These are phyloP conservation scores for Xylaria sp. DNA, from an alignment of 2,329 filamentous ascomycete species.

Conservation along the genomic window DNA sequence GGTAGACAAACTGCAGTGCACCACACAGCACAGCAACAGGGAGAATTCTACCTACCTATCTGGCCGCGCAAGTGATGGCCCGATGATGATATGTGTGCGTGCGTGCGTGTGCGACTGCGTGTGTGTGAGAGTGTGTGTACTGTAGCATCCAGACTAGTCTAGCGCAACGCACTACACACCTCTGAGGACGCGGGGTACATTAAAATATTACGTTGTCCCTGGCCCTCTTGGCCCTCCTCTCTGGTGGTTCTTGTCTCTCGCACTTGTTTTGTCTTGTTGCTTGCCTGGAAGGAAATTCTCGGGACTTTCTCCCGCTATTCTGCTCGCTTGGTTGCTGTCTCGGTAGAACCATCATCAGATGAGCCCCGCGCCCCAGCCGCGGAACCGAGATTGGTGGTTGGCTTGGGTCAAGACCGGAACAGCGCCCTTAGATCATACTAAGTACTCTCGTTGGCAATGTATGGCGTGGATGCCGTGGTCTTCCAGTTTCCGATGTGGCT, in stretches of 20 bases:
- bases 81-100: conserved; percentile 11
- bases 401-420: not conserved
- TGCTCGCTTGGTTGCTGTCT: not conserved
- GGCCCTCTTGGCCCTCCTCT: conserved; percentile 1
- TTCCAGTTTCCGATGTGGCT: conserved; percentile 22
- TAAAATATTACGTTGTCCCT: conserved; percentile 15
- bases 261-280: not conserved
- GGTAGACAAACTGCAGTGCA: conserved; percentile 18
- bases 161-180: conserved; percentile 14
- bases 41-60: not conserved
- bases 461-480: conserved; percentile 10
- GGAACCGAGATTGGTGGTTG: conserved; percentile 10
- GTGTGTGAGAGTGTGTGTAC: conserved; percentile 1
- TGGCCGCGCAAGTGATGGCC: conserved; percentile 22
- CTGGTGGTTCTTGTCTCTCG: not conserved
- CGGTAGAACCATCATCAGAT: not conserved
- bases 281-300: not conserved
- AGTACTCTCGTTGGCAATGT: not conserved
- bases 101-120: not conserved
- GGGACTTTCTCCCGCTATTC: not conserved
- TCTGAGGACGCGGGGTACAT: conserved; percentile 24
- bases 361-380: conserved; percentile 1
- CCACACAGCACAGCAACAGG: conserved; percentile 1
- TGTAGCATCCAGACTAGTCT: conserved; percentile 13
- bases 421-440: conserved; percentile 4